These are phyloP conservation scores for Hemisphaericaspora nanyangensis DNA, from an alignment of 805 yeast genomes.

Conservation along the genomic window DNA sequence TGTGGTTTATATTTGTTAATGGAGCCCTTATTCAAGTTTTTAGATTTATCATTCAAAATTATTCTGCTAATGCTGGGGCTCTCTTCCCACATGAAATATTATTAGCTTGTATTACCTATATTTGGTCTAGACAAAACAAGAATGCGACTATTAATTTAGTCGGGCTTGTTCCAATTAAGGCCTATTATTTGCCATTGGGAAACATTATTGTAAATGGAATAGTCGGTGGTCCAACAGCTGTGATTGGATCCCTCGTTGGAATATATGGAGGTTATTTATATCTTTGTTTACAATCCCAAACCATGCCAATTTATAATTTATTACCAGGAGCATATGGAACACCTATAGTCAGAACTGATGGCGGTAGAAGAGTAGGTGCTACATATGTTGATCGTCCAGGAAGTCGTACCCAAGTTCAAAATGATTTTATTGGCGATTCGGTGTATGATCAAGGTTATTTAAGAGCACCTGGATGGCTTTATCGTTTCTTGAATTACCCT, in stretches of 20 bases:
- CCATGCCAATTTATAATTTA: constrained; percentile 41
- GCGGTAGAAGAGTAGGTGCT: constrained; percentile 30
- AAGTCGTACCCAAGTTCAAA: neutral
- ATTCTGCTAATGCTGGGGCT: constrained; percentile 14
- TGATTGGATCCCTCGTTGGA: constrained; percentile 45
- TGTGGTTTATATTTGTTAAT: constrained; percentile 49
- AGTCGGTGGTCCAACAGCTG: constrained; percentile 39
- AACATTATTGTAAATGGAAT: constrained; percentile 31
- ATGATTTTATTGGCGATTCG: constrained; percentile 32
- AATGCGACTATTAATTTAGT: constrained; percentile 52
- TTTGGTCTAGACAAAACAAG: constrained; percentile 59
- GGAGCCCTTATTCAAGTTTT: constrained; percentile 44
- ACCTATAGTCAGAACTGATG: constrained; percentile 1
- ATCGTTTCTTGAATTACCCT: constrained; percentile 28
- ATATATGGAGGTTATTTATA: constrained; percentile 55
- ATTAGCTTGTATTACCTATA: constrained; percentile 52
- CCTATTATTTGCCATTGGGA: constrained; percentile 50
- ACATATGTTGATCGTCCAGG: constrained; percentile 4
- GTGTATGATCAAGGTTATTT: constrained; percentile 51
- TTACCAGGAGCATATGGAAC: constrained; percentile 27
- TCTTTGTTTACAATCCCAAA: constrained; percentile 58
- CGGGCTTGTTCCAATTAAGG: constrained; percentile 49
- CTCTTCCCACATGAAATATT: constrained; percentile 35
- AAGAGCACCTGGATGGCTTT: constrained; percentile 49
- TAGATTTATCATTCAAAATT: constrained; percentile 24